Base-by-base conservation (phyloP, 2,329 filamentous ascomycete genomes). In the Coniochaeta hoffmannii region DNA sequence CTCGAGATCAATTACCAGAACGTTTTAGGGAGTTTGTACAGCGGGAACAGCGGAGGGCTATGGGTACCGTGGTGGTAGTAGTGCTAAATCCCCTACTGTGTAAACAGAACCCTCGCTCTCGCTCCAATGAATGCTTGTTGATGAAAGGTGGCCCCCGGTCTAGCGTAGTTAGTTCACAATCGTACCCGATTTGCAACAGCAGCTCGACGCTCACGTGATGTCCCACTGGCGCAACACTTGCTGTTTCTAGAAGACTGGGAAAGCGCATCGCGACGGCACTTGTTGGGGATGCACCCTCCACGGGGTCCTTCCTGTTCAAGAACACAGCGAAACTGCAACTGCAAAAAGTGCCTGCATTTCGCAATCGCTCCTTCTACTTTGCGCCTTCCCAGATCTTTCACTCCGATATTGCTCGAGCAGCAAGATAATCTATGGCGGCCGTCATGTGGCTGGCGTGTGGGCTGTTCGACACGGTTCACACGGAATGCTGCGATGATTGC, bases 391-490 rank as follows among this genome's bases (percentile, higher is more conserved):
- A 22, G 22, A 19, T 14, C 36, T 32, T 41, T 11, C 36, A 41
- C 41, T 15, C 26, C 22, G 41, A 46, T 46, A 46, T 24, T 46
- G 41, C 41, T 46, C 41, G 11, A 34, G 30, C 28, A 50, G 22
- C n/a, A 5, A 26, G 38, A 58, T 19, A 36, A 35, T 32, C 59
- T 53, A 59, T 51, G 26, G 31, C 49, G 53, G 10, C 54, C 53
- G 56, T 61, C 60, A 61, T 63, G 61, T 62, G 58, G 59, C 22
- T 55, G 46, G 19, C 46, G 17, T 41, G 57, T 46, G 54, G 56
- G 56, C 49, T 56, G 56, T 53, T n/a, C 55, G 31, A 54, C 51
- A 55, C 59, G 55, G 57, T 53, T 60, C 55, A 50, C 31, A 55
- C 50, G 49, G 58, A 44, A 46, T 50, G 54, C 52, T 22, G 46